Conservation (phyloP, 2,329 filamentous ascomycete genomes). For the Ophiostoma ips region DNA sequence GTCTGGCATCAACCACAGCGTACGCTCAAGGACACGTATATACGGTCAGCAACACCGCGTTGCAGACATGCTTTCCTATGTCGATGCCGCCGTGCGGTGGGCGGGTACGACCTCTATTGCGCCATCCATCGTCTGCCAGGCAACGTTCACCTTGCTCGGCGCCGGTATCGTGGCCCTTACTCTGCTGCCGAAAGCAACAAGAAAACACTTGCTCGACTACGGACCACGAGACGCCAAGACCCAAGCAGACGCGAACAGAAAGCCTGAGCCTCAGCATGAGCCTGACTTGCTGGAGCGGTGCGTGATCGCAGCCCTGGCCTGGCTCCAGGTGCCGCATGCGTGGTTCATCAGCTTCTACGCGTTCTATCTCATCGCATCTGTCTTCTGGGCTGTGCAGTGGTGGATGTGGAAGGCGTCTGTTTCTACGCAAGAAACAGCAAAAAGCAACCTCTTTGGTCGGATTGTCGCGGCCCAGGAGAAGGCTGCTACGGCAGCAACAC, state of each 20-base stretch:
- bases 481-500: no score
- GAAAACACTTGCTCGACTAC: constrained; percentile 34
- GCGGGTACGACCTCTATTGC: background rate
- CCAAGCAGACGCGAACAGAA: background rate
- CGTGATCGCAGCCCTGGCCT: constrained; percentile 2
- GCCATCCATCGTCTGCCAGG: constrained; percentile 27
- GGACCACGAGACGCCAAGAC: constrained; percentile 28
- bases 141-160: constrained; percentile 32
- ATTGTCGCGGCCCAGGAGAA: constrained; percentile 1
- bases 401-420: constrained; percentile 23
- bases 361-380: constrained; percentile 51
- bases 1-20: no score
- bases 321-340: constrained; percentile 45
- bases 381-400: constrained; percentile 57
- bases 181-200: constrained; percentile 29
- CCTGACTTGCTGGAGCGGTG: constrained; percentile 3
- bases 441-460: constrained; percentile 4
- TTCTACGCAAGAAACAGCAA: background rate
- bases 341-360: constrained; percentile 89
- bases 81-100: background rate
- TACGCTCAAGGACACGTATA: no score
- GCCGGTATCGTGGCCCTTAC: constrained; percentile 28
- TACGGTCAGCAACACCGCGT: no score
- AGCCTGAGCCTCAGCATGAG: background rate
- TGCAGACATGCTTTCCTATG: background rate